These are phyloP conservation scores for Talaromyces marneffei DNA, from an alignment of 2,329 filamentous ascomycete genomes.

Conservation along the genomic window DNA sequence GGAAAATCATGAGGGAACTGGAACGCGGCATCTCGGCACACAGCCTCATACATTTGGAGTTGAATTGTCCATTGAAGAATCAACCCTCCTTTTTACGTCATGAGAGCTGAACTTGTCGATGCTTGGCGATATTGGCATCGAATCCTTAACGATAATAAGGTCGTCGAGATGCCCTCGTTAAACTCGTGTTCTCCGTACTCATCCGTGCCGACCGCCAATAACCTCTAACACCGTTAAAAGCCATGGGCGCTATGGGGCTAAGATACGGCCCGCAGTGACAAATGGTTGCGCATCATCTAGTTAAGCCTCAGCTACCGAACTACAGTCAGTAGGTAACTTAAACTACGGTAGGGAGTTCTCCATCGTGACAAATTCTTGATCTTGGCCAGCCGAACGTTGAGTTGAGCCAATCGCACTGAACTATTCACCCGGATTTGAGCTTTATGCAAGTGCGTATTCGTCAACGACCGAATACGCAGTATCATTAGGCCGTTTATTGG, in stretches of 20 bases:
- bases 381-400: neutral
- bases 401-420: neutral
- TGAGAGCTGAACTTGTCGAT: slow-evolving; percentile 2
- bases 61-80: neutral
- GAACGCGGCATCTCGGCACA: slow-evolving; percentile 2
- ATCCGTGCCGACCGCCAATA: neutral
- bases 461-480: neutral
- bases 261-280: neutral
- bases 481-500: neutral
- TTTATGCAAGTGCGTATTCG: slow-evolving; percentile 10
- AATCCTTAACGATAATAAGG: neutral
- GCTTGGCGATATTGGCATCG: neutral
- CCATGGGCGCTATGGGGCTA: neutral
- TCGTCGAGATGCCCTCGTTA: too few relatives aligned
- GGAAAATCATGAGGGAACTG: neutral
- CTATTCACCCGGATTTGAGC: neutral
- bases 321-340: too few relatives aligned
- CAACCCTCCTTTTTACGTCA: neutral
- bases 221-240: neutral
- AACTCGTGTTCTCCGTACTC: neutral
- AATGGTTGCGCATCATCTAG: slow-evolving; percentile 1
- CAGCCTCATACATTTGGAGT: slow-evolving; percentile 12
- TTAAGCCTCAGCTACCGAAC: too few relatives aligned
- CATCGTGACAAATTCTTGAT: slow-evolving; percentile 1
- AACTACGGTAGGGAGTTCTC: neutral